These are phyloP conservation scores for Pythium brassicae DNA, from an alignment of 352 stramenopile genomes.

Conservation along the genomic window DNA sequence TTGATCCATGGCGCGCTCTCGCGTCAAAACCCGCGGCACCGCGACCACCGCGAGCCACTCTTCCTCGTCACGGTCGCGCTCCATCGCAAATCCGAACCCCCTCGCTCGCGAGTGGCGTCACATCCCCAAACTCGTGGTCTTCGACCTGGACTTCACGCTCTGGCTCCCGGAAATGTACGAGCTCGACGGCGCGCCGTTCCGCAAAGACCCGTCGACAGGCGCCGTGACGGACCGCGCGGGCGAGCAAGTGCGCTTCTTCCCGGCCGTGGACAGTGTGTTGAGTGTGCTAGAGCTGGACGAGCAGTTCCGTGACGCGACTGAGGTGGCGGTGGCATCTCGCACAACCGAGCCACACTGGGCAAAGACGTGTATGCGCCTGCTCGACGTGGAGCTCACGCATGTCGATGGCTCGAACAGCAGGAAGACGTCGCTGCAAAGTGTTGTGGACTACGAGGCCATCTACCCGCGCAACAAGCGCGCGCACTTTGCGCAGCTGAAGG, in stretches of 20 bases:
- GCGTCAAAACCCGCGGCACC: too few relatives aligned
- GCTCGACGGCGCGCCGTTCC: slow-evolving; percentile 75
- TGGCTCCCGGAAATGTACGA: slow-evolving; percentile 87
- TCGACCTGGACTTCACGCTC: slow-evolving; percentile 75
- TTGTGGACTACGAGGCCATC: slow-evolving; percentile 79
- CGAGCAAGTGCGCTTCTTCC: slow-evolving; percentile 80
- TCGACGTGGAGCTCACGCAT: slow-evolving; percentile 37
- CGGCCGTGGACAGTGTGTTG: slow-evolving; percentile 61
- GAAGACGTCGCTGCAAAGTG: slow-evolving; percentile 34
- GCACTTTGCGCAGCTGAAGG: slow-evolving; percentile 91
- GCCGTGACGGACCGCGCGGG: slow-evolving; percentile 62
- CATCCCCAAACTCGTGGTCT: slow-evolving; percentile 65
- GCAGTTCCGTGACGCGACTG: slow-evolving; percentile 53
- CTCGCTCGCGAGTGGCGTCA: slow-evolving; percentile 34
- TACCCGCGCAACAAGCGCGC: slow-evolving; percentile 82
- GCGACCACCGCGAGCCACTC: too few relatives aligned
- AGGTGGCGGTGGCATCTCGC: slow-evolving; percentile 69
- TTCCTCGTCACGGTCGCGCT: too few relatives aligned
- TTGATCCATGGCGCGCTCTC: too few relatives aligned
- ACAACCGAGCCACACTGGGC: slow-evolving; percentile 75
- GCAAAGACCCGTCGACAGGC: slow-evolving; percentile 49
- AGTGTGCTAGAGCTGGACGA: slow-evolving; percentile 57
- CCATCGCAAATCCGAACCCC: not conserved
- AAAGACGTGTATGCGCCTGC: slow-evolving; percentile 72
- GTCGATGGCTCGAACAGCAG: not conserved